Evolutionary conservation across 192 early-diverging fungal genomes (phyloP), one percentile per base, ranked within the genome.

Genomic region (Backusella westeae): DNA sequence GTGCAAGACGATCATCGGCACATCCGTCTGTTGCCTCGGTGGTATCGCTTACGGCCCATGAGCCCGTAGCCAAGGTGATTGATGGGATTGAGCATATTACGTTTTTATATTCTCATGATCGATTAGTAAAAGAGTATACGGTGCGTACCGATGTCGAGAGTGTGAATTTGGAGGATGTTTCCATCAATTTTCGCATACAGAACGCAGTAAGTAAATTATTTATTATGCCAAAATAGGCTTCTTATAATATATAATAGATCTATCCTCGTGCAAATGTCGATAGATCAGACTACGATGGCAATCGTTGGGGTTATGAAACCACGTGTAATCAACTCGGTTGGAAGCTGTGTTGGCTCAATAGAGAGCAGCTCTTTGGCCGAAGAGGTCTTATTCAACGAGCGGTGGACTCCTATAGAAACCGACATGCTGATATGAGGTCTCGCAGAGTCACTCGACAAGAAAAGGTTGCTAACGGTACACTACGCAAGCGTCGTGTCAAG

Each of bases 231-330:
- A 69, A 42, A 5, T 41, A 39, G 15, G 6, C 17, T 49, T 49
- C 19, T 49, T 49, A 49, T 49, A 19, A 35, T 19, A 7, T 52
- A 34, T 67, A 26, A 14, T 90, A 89, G 77, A 88, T 95, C 14
- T 95, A 95, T 70, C 91, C 92, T 21, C 83, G 90, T 4, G 93
- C 93, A 6, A 84, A 87, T 75, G 85, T 87, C 26, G 63, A 76
- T 19, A 35, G 78, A 21, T 26, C 74, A 5, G 38, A 77, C 14
- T 92, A 94, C 73, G 78, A 79, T 3, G 93, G 93, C n/a, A 93
- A 93, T 76, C 87, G 93, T 10, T 94, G 91, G 90, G 78, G 83
- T n/a, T 95, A 95, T 80, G 93, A 95, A 76, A 92, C 87, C 0
- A 83, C 86, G 32, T 93, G 92, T 77, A 95, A 95, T 69, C 67